Evolutionary conservation across 2,329 filamentous ascomycete species (phyloP).

Genomic region (Colletotrichum lupini): DNA sequence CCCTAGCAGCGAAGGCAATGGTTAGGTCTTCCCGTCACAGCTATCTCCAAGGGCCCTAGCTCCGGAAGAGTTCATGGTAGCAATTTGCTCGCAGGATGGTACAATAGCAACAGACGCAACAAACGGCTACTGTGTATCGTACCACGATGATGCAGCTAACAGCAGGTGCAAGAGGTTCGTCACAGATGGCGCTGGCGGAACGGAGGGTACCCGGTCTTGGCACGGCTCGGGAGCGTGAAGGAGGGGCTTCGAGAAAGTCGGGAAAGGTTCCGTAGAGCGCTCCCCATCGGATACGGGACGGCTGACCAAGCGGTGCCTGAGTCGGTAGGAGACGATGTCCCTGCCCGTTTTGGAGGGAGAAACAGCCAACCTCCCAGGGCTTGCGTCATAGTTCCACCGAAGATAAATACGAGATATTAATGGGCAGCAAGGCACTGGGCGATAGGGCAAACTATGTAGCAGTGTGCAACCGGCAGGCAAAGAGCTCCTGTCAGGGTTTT

Average conservation of each 20-base stretch:
- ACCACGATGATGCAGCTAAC: neutral
- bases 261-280: neutral
- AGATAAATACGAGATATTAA: neutral
- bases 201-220: constrained; percentile 23
- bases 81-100: neutral
- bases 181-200: constrained; percentile 16
- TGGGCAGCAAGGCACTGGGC: neutral
- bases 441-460: neutral
- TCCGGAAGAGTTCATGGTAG: neutral
- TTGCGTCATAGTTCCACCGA: constrained; percentile 24
- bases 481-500: neutral
- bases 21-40: neutral
- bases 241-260: constrained; percentile 28
- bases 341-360: neutral
- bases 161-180: constrained; percentile 26
- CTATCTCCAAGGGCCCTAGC: neutral
- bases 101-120: neutral
- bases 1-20: neutral
- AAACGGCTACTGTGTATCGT: neutral
- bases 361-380: neutral
- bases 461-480: constrained; percentile 6
- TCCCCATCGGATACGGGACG: constrained; percentile 16
- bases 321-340: constrained; percentile 21
- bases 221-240: constrained; percentile 1
- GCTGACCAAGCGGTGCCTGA: constrained; percentile 9